A percentile compares a stretch with the other conserved stretches of the same genome.
Conservation (phyloP, 139 green algal species). For the Diplosphaera chodatii region DNA sequence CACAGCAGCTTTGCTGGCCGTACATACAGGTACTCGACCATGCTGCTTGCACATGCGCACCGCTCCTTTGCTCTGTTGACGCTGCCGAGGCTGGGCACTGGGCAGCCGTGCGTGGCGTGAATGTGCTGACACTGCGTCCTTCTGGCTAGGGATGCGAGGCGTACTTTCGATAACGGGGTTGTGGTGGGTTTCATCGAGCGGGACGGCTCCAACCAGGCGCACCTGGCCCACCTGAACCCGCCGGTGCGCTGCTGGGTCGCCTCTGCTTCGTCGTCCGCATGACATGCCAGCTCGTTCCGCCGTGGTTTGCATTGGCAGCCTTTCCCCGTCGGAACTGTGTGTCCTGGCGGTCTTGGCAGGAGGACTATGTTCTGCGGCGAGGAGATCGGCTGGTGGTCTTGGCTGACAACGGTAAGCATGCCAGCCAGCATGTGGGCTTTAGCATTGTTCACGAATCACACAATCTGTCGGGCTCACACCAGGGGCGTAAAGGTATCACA, state of each 20-base stretch:
- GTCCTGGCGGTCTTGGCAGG: neutral
- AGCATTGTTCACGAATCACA: no score
- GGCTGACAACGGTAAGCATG: conserved; percentile 16
- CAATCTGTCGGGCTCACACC: no score
- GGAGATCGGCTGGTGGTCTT: conserved; percentile 21
- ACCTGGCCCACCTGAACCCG: conserved; percentile 16
- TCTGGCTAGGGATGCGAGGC: conserved; percentile 2
- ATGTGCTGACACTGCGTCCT: neutral
- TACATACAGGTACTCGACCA: neutral
- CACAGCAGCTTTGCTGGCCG: neutral
- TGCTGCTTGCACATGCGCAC: no score
- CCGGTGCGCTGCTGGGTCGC: no score
- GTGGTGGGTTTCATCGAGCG: conserved; percentile 12
- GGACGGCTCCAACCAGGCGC: neutral
- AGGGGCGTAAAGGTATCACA: no score
- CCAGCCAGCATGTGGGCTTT: no score
- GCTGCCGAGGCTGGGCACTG: no score
- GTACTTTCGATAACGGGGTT: neutral
- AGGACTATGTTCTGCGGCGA: neutral
- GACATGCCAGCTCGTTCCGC: no score
- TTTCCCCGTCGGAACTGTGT: no score
- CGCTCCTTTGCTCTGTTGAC: no score
- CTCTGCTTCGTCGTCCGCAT: no score
- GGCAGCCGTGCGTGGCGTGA: neutral
- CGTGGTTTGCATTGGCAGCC: no score